phyloP scores from a whole-genome alignment of 306 rosid species.

The Pterocarpus macrocarpus region DNA sequence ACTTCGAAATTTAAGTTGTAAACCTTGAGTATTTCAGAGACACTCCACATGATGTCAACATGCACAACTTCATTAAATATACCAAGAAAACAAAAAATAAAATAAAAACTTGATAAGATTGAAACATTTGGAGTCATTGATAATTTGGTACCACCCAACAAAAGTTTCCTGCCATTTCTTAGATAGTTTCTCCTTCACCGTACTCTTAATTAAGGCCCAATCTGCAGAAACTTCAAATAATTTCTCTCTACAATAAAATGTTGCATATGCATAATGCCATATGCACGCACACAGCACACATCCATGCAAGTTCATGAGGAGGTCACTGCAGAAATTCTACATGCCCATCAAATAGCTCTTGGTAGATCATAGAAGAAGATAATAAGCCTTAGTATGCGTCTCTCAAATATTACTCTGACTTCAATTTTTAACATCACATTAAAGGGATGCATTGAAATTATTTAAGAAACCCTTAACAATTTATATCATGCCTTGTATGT shows the following conservation, averaged over 20 bases:
- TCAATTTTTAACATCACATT: not conserved
- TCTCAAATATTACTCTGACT: not conserved
- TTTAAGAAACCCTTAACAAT: not conserved
- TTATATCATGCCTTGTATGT: not conserved
- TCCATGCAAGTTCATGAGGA: not conserved
- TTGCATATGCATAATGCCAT: conserved; percentile 11
- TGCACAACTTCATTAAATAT: conserved; percentile 25
- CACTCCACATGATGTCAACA: not conserved
- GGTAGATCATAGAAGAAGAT: conserved; percentile 3
- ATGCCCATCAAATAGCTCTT: not conserved
- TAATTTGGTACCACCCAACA: not conserved
- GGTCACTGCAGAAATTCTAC: conserved; percentile 12
- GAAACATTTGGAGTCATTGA: not conserved
- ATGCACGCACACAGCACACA: not conserved
- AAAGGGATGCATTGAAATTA: conserved; percentile 10
- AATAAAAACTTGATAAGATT: not conserved
- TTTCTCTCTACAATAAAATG: not conserved
- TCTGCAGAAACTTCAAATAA: too few species aligned
- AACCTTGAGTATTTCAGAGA: not conserved
- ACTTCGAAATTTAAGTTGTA: too few species aligned
- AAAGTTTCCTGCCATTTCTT: not conserved
- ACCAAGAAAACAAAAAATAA: not conserved
- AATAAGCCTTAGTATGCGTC: not conserved
- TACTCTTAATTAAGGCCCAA: not conserved
- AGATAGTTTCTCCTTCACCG: not conserved